These are phyloP conservation scores for Alternaria burnsii DNA, from an alignment of 2,329 filamentous ascomycete genomes.

Conservation along the genomic window DNA sequence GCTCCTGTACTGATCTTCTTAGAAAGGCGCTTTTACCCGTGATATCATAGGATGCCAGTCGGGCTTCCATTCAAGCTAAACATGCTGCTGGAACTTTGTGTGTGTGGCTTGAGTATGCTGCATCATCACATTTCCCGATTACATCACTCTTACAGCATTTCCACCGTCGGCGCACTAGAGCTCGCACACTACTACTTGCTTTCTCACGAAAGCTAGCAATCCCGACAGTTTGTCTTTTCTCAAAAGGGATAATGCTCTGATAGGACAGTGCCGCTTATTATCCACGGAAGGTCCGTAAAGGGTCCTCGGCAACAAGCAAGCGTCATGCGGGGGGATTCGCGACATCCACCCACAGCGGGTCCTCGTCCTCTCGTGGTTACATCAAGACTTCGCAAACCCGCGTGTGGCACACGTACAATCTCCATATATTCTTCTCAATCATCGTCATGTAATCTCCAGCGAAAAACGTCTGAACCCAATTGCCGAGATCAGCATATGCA, in stretches of 20 bases:
- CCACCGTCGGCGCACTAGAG: background rate
- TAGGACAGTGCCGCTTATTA: conserved; percentile 1
- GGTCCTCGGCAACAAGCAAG: conserved; percentile 12
- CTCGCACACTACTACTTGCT: background rate
- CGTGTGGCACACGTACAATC: background rate
- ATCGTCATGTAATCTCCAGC: background rate
- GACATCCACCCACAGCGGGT: conserved; percentile 8
- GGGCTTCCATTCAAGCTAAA: background rate
- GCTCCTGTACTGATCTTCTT: background rate
- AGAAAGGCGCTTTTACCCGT: background rate
- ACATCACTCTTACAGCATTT: background rate
- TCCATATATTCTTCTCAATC: background rate
- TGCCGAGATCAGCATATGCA: conserved; percentile 10
- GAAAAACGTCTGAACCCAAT: background rate
- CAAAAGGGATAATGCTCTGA: background rate
- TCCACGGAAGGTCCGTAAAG: background rate
- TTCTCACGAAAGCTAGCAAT: background rate
- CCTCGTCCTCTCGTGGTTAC: conserved; percentile 3
- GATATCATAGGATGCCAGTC: background rate
- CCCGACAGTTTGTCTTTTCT: background rate
- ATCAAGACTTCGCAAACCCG: background rate
- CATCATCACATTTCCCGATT: background rate
- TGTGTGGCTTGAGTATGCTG: background rate
- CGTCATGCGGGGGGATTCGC: conserved; percentile 13
- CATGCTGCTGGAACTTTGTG: background rate